Evolutionary conservation across 305 asterid genomes (phyloP).

Genomic region (Rubia occidens): DNA sequence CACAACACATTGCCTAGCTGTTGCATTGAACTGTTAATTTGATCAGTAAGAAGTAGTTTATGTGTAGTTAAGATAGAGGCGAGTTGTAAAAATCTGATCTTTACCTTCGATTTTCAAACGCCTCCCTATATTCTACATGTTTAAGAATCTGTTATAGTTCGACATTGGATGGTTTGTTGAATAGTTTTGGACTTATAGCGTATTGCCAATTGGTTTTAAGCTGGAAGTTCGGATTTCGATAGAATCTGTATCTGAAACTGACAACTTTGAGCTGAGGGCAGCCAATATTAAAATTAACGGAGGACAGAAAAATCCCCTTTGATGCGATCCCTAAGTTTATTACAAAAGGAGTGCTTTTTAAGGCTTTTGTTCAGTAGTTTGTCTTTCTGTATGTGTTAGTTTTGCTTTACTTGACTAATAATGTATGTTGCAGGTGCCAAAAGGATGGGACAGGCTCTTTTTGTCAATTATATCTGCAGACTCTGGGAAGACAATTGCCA

Average conservation of each 20-base stretch:
- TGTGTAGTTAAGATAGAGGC: neutral
- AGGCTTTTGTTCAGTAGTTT: neutral
- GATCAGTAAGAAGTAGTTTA: neutral
- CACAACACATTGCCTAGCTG: neutral
- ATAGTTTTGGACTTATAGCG: neutral
- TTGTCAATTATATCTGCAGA: conserved; percentile 50
- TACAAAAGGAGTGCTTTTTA: neutral
- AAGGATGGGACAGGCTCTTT: conserved; percentile 86
- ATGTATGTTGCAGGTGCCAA: conserved; percentile 53
- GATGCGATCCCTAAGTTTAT: neutral
- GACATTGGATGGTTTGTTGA: neutral
- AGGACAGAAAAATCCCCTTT: too few relatives aligned
- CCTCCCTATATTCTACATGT: too few relatives aligned
- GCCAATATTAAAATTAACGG: neutral
- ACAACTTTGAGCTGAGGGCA: neutral
- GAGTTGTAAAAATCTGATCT: neutral
- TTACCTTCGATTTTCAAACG: neutral
- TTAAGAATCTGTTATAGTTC: neutral
- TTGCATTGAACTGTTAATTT: neutral
- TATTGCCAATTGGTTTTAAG: neutral
- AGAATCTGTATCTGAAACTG: conserved; percentile 1
- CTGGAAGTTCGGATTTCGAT: neutral
- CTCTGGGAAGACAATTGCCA: conserved; percentile 63
- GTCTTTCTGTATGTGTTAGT: neutral
- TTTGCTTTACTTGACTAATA: neutral